Evolutionary conservation across 257 asterid genomes (phyloP), one percentile per base, ranked within the genome.

Genomic region (Osmanthus fragrans): DNA sequence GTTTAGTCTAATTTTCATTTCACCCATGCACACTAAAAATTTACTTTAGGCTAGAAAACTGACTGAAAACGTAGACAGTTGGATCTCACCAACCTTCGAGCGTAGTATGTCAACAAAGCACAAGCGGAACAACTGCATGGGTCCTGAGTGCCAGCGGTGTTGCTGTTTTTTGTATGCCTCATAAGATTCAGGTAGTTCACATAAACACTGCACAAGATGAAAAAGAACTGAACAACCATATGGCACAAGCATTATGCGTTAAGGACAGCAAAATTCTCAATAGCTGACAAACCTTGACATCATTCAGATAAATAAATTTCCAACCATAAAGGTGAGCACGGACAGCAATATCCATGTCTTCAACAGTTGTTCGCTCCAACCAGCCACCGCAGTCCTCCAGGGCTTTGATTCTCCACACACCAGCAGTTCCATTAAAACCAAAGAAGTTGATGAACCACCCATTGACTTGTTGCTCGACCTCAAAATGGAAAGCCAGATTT

Each of bases 101-200:
- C 74, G 89, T 65, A 94, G 80, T 80, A 94, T 83, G 83, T 94
- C 96, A 36, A 77, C 25, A 47, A 94, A 94, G 84, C 96, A 92
- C 82, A 94, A 74, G 80, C 98, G 97, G 73, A 94, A 94, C 80
- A 94, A 82, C 84, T 90, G 96, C 98, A 94, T 94, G 70, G 98
- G 98, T 73, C 98, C 98, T 34, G 98, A 94, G 85, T 94, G 98
- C 98, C 98, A 94, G 36, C 98, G 94, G 82, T 94, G 87, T 77
- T 94, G 98, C 92, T 93, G 98, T 91, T 93, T 93, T 83, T 88
- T 91, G 88, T 93, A 93, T 77, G 97, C 96, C 84, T 91, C 96
- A 56, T 93, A 93, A 7, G 97, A 90, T 85, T 92, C 98, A 0
- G 98, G 98, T 66, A 94, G 97, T 84, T 94, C 98, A 42, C 97